Evolutionary conservation across 768 basidiomycete genomes (phyloP).

Genomic region (Tulasnella sp.): DNA sequence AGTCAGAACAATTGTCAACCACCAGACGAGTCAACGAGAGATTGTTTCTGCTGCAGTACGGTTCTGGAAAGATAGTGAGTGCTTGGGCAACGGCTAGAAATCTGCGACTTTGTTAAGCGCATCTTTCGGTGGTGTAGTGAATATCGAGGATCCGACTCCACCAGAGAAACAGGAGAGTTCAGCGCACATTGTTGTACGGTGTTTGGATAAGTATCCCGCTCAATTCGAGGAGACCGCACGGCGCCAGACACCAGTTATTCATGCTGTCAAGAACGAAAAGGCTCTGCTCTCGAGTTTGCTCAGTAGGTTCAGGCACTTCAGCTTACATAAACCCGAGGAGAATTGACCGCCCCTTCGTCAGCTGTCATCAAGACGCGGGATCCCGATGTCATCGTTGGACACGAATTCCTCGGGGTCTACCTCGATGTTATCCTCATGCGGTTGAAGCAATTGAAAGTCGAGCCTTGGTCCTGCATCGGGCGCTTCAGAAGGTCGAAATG

Average conservation of each 20-base stretch:
- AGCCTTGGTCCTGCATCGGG: slow-evolving; percentile 92
- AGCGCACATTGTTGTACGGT: slow-evolving; percentile 84
- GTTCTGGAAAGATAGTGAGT: slow-evolving; percentile 71
- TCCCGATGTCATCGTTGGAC: slow-evolving; percentile 91
- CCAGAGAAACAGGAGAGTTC: slow-evolving; percentile 79
- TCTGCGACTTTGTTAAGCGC: neutral
- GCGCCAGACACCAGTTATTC: slow-evolving; percentile 56
- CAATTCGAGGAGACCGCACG: slow-evolving; percentile 72
- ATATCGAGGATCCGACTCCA: slow-evolving; percentile 87
- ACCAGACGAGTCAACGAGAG: slow-evolving; percentile 90
- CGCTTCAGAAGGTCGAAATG: slow-evolving; percentile 80
- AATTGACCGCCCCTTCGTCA: slow-evolving; percentile 33
- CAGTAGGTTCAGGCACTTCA: slow-evolving; percentile 42
- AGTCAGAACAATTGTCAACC: slow-evolving; percentile 86
- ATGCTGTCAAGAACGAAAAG: slow-evolving; percentile 74
- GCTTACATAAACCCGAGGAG: slow-evolving; percentile 10
- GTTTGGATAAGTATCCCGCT: slow-evolving; percentile 79
- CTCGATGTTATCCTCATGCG: slow-evolving; percentile 88
- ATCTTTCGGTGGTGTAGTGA: slow-evolving; percentile 46
- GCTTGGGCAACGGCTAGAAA: too few relatives aligned
- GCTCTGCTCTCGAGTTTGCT: slow-evolving; percentile 79
- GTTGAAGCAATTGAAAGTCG: slow-evolving; percentile 83
- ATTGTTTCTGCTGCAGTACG: slow-evolving; percentile 79
- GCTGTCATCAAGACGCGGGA: slow-evolving; percentile 79
- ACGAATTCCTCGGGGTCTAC: slow-evolving; percentile 86